Conservation (phyloP, 2,329 filamentous ascomycete species). For the Lecanicillium sp. region DNA sequence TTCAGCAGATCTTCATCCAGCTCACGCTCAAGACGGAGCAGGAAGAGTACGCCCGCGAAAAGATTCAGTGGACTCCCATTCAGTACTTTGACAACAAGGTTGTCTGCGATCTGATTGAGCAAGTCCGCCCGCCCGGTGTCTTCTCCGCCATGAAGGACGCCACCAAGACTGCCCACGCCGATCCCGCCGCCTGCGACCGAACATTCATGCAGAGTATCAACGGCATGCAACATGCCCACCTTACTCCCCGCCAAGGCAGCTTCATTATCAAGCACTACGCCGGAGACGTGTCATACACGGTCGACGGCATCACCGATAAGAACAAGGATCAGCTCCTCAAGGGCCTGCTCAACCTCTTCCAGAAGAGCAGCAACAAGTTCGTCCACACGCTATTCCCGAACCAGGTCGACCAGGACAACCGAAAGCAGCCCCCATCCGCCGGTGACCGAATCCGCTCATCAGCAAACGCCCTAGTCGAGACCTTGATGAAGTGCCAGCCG, state of each 20-base stretch:
- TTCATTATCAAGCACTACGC: constrained; percentile 99
- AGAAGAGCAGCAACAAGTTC: constrained; percentile 76
- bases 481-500: constrained; percentile 92
- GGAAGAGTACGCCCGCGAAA: constrained; percentile 90
- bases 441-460: constrained; percentile 94
- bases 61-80: constrained; percentile 98
- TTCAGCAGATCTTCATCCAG: constrained; percentile 99
- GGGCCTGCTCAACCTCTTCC: constrained; percentile 81
- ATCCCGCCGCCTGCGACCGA: constrained; percentile 86
- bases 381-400: constrained; percentile 85
- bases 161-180: constrained; percentile 95
- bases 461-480: constrained; percentile 89
- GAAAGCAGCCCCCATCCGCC: constrained; percentile 85
- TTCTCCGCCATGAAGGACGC: constrained; percentile 97
- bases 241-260: constrained; percentile 85
- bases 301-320: constrained; percentile 98
- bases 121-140: constrained; percentile 79
- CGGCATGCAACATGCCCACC: constrained; percentile 83
- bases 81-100: constrained; percentile 99
- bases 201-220: constrained; percentile 93
- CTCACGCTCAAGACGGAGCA: constrained; percentile 94
- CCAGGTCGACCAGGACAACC: constrained; percentile 92
- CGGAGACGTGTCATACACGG: constrained; percentile 88
- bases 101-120: constrained; percentile 94
- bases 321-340: constrained; percentile 98